Conservation (phyloP, 1,139 yeast species). For the Blastobotrys persicus region DNA sequence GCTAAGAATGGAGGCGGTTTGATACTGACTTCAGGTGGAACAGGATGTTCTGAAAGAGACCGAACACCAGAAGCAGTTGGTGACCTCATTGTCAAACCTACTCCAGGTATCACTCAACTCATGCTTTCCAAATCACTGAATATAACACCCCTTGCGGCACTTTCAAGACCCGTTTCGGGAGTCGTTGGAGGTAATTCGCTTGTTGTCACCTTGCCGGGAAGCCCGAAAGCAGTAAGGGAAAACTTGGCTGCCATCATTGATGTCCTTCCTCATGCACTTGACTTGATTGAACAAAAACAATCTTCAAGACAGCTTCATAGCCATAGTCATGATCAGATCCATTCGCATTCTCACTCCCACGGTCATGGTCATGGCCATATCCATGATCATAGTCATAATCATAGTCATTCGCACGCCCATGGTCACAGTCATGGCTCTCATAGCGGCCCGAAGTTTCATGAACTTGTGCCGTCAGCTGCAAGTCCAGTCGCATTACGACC, state of each 20-base stretch:
- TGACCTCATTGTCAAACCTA: conserved; percentile 42
- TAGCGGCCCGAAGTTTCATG: conserved; percentile 25
- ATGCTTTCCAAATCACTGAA: conserved; percentile 43
- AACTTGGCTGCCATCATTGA: conserved; percentile 41
- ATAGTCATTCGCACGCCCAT: conserved; percentile 21
- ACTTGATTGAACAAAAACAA: conserved; percentile 36
- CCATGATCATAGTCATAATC: conserved; percentile 15
- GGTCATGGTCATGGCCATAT: conserved; percentile 20
- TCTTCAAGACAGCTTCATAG: conserved; percentile 41
- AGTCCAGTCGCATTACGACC: conserved; percentile 43
- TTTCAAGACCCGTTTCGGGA: conserved; percentile 51
- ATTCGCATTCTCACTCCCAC: too few relatives aligned
- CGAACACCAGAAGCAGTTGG: conserved; percentile 49
- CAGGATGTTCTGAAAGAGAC: conserved; percentile 47
- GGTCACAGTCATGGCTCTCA: conserved; percentile 24
- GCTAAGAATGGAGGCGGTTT: conserved; percentile 21
- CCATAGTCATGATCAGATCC: too few relatives aligned
- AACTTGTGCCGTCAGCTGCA: conserved; percentile 36
- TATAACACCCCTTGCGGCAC: conserved; percentile 46
- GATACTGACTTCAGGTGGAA: conserved; percentile 49
- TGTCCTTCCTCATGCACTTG: conserved; percentile 45
- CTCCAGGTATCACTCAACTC: conserved; percentile 48
- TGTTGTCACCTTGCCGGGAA: conserved; percentile 49
- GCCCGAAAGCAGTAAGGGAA: conserved; percentile 48
- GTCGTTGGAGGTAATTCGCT: conserved; percentile 33